Percentiles rank a stretch among this genome's conserved stretches.
Evolutionary conservation across 352 stramenopile species (phyloP).

Genomic region (Phytophthora cajani): DNA sequence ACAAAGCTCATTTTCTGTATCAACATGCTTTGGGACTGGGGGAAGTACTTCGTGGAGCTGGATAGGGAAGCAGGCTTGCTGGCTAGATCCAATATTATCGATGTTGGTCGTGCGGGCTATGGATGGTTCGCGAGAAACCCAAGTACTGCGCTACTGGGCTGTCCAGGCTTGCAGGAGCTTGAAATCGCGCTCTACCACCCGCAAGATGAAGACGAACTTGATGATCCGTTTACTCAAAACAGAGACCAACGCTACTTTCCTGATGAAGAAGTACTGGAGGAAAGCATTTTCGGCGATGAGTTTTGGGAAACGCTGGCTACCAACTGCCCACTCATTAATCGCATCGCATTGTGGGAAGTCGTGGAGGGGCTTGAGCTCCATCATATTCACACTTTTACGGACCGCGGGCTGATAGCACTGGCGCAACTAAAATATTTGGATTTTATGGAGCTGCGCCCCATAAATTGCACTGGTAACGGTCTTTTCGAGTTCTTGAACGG

Average conservation of each 20-base stretch:
- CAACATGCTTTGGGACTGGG: conserved; percentile 52
- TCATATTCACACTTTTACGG: conserved; percentile 40
- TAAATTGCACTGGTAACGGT: conserved; percentile 45
- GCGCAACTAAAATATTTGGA: conserved; percentile 35
- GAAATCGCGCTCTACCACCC: conserved; percentile 47
- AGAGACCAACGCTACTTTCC: conserved; percentile 25
- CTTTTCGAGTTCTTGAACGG: conserved; percentile 49
- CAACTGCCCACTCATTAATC: conserved; percentile 31
- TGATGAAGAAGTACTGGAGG: conserved; percentile 22
- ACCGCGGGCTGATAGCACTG: conserved; percentile 33
- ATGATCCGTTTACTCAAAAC: conserved; percentile 21
- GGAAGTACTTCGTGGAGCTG: conserved; percentile 31
- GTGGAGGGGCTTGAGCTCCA: conserved; percentile 31
- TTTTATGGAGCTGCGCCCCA: conserved; percentile 38
- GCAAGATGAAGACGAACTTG: conserved; percentile 29
- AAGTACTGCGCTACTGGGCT: conserved; percentile 32
- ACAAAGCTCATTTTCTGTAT: conserved; percentile 34
- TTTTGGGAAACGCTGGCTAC: conserved; percentile 33
- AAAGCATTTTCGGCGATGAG: conserved; percentile 39
- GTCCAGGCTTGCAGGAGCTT: conserved; percentile 34
- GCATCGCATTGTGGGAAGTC: conserved; percentile 39
- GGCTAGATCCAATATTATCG: conserved; percentile 9
- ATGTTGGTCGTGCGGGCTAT: conserved; percentile 5
- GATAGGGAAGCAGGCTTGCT: neutral
- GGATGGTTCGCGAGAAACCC: conserved; percentile 30